Conservation (phyloP, 2,329 filamentous ascomycete species). For the Aspergillus sp. region DNA sequence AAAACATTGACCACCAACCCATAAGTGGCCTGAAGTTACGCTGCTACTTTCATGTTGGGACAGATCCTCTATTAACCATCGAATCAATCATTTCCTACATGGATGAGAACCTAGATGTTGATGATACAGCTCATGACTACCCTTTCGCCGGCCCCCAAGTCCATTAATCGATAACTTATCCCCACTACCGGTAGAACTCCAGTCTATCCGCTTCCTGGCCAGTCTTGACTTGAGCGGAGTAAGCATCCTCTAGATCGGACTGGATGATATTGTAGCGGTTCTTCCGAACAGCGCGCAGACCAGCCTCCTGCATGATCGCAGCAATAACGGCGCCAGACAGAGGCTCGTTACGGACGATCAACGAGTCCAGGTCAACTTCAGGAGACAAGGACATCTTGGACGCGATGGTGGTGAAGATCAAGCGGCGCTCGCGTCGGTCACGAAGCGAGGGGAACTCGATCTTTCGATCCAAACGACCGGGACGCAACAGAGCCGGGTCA, state of each 20-base stretch:
- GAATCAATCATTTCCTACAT: constrained; percentile 16
- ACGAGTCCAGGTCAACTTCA: constrained; percentile 91
- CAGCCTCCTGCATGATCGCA: constrained; percentile 98
- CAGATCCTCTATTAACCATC: neutral
- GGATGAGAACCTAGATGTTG: constrained; percentile 19
- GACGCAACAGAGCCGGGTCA: constrained; percentile 89
- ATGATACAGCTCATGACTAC: constrained; percentile 30
- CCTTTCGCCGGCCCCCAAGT: constrained; percentile 19
- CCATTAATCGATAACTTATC: constrained; percentile 4
- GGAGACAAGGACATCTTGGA: constrained; percentile 95
- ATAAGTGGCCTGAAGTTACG: too few species aligned
- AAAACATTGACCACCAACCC: too few species aligned
- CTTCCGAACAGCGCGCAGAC: constrained; percentile 89
- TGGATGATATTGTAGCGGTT: constrained; percentile 99
- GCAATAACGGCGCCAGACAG: constrained; percentile 94
- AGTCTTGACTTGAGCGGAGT: constrained; percentile 93
- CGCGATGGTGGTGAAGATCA: constrained; percentile 98
- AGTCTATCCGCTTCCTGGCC: constrained; percentile 71
- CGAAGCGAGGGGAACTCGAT: constrained; percentile 97
- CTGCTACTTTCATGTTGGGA: too few species aligned
- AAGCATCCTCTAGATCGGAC: constrained; percentile 92
- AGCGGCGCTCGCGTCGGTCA: constrained; percentile 87
- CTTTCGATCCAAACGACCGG: constrained; percentile 93
- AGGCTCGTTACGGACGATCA: constrained; percentile 96
- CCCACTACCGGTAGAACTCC: constrained; percentile 75